These are phyloP conservation scores for Auriscalpium vulgare DNA, from an alignment of 768 basidiomycete species.

Conservation along the genomic window DNA sequence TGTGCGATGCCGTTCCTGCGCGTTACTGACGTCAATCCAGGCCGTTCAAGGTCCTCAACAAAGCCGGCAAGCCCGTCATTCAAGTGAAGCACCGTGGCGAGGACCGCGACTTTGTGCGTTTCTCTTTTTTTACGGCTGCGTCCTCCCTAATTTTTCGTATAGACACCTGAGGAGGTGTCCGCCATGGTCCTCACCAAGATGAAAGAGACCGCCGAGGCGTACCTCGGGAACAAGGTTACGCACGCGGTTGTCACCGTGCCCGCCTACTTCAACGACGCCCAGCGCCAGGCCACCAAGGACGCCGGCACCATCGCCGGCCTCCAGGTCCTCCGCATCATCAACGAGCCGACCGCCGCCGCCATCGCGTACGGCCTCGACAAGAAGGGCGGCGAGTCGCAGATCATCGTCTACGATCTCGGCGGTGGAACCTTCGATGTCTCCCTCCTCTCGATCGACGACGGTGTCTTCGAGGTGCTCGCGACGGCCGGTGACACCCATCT, in stretches of 20 bases:
- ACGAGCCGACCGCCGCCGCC: constrained; percentile 95
- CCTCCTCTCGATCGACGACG: constrained; percentile 66
- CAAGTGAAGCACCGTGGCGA: constrained; percentile 75
- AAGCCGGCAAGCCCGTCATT: constrained; percentile 73
- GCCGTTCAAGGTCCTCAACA: constrained; percentile 76
- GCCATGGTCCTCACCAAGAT: constrained; percentile 96
- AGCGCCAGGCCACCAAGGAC: constrained; percentile 98
- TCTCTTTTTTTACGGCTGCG: neutral
- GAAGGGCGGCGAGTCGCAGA: constrained; percentile 88
- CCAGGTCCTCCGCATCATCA: constrained; percentile 93
- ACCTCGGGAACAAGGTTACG: constrained; percentile 92
- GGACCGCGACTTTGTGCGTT: constrained; percentile 65
- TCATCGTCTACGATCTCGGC: constrained; percentile 97
- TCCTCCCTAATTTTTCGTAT: neutral
- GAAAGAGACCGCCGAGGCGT: constrained; percentile 99
- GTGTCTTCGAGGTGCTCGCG: constrained; percentile 50
- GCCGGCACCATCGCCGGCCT: constrained; percentile 94
- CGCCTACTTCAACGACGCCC: constrained; percentile 98
- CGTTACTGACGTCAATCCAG: neutral
- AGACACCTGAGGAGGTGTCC: constrained; percentile 91
- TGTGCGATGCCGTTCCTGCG: neutral
- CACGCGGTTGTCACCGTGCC: constrained; percentile 98
- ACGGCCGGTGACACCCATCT: constrained; percentile 60
- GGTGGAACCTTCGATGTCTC: constrained; percentile 99
- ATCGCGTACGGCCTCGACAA: constrained; percentile 99